Evolutionary conservation across 495 filamentous ascomycete species (phyloP).

Genomic region (Penicillium arizonense): DNA sequence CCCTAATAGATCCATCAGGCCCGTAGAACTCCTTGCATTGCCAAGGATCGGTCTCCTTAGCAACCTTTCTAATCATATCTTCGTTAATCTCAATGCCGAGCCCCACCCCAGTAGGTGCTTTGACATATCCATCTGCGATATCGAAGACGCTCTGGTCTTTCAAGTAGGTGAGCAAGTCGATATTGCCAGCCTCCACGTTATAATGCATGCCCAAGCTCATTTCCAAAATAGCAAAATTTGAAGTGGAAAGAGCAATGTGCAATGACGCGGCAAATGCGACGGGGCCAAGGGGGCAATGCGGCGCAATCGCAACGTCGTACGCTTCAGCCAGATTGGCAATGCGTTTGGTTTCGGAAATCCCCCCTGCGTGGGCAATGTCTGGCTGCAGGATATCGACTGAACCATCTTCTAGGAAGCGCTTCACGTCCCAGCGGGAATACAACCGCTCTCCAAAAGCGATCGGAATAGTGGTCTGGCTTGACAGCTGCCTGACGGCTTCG

Average conservation of each 20-base stretch:
- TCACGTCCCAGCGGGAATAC: slow-evolving; percentile 73
- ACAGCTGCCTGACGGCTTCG: slow-evolving; percentile 66
- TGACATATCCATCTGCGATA: slow-evolving; percentile 66
- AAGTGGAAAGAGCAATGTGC: slow-evolving; percentile 60
- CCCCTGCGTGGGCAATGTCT: slow-evolving; percentile 73
- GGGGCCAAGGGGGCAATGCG: slow-evolving; percentile 76
- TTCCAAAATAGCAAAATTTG: slow-evolving; percentile 81
- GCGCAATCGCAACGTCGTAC: slow-evolving; percentile 76
- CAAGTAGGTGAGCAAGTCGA: slow-evolving; percentile 67
- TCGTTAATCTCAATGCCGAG: slow-evolving; percentile 79
- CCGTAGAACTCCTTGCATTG: slow-evolving; percentile 64
- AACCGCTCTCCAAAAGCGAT: slow-evolving; percentile 79
- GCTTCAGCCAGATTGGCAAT: slow-evolving; percentile 75
- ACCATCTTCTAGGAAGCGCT: slow-evolving; percentile 66
- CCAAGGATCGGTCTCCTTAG: slow-evolving; percentile 56
- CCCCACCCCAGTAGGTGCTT: slow-evolving; percentile 59
- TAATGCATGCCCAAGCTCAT: slow-evolving; percentile 84
- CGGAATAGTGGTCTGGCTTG: slow-evolving; percentile 58
- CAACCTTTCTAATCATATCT: slow-evolving; percentile 54
- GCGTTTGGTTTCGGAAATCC: slow-evolving; percentile 69
- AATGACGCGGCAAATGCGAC: slow-evolving; percentile 74
- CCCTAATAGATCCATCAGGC: slow-evolving; percentile 67
- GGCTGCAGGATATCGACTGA: slow-evolving; percentile 77
- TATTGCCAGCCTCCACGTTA: slow-evolving; percentile 61
- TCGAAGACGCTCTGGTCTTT: slow-evolving; percentile 61